Conservation (phyloP, 2,329 filamentous ascomycete species). For the Paraconiothyrium brasiliense region DNA sequence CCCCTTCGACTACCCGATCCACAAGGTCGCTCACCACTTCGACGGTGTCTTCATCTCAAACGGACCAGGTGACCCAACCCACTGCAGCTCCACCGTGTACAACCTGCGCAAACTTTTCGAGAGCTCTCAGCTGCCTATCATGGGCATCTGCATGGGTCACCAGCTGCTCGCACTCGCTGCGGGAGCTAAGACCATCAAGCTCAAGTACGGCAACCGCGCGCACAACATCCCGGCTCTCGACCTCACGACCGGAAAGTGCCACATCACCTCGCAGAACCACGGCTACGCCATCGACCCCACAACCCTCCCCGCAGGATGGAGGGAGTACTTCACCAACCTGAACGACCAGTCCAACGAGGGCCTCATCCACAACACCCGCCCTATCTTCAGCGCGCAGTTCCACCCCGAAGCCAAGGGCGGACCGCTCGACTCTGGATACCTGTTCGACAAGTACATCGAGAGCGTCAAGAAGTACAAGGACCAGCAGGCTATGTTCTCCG, state of each 20-base stretch:
- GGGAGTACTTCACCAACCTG: constrained; percentile 98
- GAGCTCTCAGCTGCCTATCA: constrained; percentile 87
- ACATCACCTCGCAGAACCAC: constrained; percentile 99
- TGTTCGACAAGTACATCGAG: constrained; percentile 96
- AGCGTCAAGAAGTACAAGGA: constrained; percentile 91
- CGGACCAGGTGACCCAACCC: constrained; percentile 95
- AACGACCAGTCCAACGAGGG: constrained; percentile 98
- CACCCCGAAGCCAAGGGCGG: constrained; percentile 98
- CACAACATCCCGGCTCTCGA: constrained; percentile 98
- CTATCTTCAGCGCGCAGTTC: constrained; percentile 99
- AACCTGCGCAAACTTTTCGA: constrained; percentile 92
- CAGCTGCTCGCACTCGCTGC: constrained; percentile 91
- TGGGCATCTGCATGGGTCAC: constrained; percentile 98
- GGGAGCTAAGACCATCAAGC: constrained; percentile 90
- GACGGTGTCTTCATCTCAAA: constrained; percentile 99
- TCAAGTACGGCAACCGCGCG: constrained; percentile 98
- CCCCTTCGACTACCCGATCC: constrained; percentile 96
- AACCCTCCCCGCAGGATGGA: constrained; percentile 86
- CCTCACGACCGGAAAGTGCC: constrained; percentile 93
- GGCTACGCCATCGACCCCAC: constrained; percentile 92
- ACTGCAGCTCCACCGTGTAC: constrained; percentile 94
- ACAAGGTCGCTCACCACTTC: constrained; percentile 97
- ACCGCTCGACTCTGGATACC: constrained; percentile 91
- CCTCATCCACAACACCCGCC: constrained; percentile 94
- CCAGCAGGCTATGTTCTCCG: constrained; percentile 74